These are phyloP conservation scores for Macrophomina pseudophaseolina DNA, from an alignment of 2,329 filamentous ascomycete species.

Conservation along the genomic window DNA sequence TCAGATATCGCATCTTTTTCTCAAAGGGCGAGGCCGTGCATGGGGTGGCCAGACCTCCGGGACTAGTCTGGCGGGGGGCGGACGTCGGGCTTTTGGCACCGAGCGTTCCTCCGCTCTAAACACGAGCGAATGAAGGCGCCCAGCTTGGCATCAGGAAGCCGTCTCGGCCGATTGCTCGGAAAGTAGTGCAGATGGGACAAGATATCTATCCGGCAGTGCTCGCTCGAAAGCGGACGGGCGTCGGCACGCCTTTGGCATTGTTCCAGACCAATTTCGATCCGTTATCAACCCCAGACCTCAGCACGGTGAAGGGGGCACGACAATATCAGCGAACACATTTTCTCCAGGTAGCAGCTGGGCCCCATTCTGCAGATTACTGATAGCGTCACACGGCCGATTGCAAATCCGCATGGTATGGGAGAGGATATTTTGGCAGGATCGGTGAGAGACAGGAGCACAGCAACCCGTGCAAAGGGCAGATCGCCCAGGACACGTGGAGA, in stretches of 20 bases:
- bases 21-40: neutral
- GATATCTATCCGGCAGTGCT: neutral
- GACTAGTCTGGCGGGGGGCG: neutral
- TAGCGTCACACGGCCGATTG: too few relatives aligned
- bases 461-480: neutral
- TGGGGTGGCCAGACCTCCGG: slow-evolving; percentile 1
- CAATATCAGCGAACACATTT: neutral
- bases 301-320: neutral
- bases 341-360: too few relatives aligned
- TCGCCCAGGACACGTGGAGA: neutral
- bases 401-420: neutral
- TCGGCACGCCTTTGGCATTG: neutral
- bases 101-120: slow-evolving; percentile 2
- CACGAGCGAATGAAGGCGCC: neutral
- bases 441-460: neutral
- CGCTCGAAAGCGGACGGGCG: neutral
- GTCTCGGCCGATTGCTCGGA: neutral
- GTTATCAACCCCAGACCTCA: neutral
- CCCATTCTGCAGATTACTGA: too few relatives aligned
- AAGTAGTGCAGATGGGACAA: neutral
- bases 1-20: neutral
- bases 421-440: neutral
- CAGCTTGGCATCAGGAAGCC: neutral
- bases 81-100: slow-evolving; percentile 13
- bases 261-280: neutral